Base-by-base conservation (phyloP, 2,329 filamentous ascomycete species). In the Diplodia corticola region DNA sequence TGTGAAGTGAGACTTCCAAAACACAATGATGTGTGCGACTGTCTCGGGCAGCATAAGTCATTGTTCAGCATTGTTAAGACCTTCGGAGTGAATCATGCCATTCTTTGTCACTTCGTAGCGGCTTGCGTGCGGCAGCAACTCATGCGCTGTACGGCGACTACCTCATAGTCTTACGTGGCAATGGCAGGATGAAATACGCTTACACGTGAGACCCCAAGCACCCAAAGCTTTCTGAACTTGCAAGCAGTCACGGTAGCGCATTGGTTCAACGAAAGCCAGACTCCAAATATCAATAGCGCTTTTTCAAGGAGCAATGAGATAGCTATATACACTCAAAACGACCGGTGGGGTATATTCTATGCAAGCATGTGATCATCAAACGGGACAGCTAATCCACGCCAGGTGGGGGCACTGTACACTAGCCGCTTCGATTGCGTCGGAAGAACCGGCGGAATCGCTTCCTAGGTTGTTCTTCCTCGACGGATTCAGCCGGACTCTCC, bases 301-400 rank as follows among this genome's bases (percentile, higher is more conserved):
- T 44, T 44, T 20, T 10, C 33, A 0, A 35, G 40, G 40, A n/a
- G 17, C 17, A 44, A 44, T 6, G 40, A 44, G 40, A 44, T n/a
- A 44, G 40, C 40, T 44, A 44, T 44, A 44, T 44, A 44, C 40
- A 44, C 17, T 7, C 40, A 44, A 57, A 57, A 26, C 33, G 37
- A 60, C 55, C 22, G 55, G 44, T 40, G 55, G 55, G 55, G 55
- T 60, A 60, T 60, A 60, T 60, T 60, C 55, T 60, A 60, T 20
- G 24, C 22, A 17, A n/a, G 20, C 33, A 17, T 40, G 44, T 46
- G 17, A 20, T 22, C 13, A 33, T 30, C n/a, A 55, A 55, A 10
- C 30, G 30, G 5, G n/a, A 26, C 33, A 13, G 37, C 20, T 15
- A 26, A 44, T 44, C 24, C 33, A 57, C 35, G 20, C 26, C 35